Evolutionary conservation across 495 filamentous ascomycete genomes (phyloP).

Genomic region (Cladorrhinum samala): DNA sequence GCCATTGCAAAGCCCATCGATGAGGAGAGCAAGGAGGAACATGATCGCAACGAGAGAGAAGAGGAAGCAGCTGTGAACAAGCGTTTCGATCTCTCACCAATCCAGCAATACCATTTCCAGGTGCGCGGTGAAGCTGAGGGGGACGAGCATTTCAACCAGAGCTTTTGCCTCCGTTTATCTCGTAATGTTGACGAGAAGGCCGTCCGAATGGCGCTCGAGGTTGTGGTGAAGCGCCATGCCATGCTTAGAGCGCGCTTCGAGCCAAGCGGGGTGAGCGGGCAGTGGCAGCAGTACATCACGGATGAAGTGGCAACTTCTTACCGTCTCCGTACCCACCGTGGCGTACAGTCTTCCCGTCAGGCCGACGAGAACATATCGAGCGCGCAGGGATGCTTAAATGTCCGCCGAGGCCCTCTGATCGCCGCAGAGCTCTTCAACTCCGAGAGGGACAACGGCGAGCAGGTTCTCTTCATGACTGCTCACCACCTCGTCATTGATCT

Average conservation of each 20-base stretch:
- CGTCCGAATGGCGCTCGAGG: slow-evolving; percentile 39
- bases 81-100: slow-evolving; percentile 45
- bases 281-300: slow-evolving; percentile 21
- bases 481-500: slow-evolving; percentile 58
- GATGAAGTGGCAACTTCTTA: slow-evolving; percentile 13
- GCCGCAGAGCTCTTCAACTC: slow-evolving; percentile 18
- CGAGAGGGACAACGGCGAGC: slow-evolving; percentile 7
- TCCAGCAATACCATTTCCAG: slow-evolving; percentile 54
- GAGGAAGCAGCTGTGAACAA: not conserved
- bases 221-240: slow-evolving; percentile 49
- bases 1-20: slow-evolving; percentile 2
- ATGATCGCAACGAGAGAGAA: not conserved
- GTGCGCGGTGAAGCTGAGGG: slow-evolving; percentile 38
- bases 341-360: not conserved
- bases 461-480: slow-evolving; percentile 47
- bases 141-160: slow-evolving; percentile 58
- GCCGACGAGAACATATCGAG: slow-evolving; percentile 9
- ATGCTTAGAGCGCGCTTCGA: slow-evolving; percentile 58
- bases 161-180: slow-evolving; percentile 48
- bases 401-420: slow-evolving; percentile 32
- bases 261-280: slow-evolving; percentile 3
- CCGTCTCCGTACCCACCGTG: slow-evolving; percentile 12
- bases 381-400: slow-evolving; percentile 28
- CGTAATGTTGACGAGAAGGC: slow-evolving; percentile 30
- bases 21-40: slow-evolving; percentile 4